phyloP scores from a whole-genome alignment of 805 yeast genomes.

The Yarrowia divulgata region DNA sequence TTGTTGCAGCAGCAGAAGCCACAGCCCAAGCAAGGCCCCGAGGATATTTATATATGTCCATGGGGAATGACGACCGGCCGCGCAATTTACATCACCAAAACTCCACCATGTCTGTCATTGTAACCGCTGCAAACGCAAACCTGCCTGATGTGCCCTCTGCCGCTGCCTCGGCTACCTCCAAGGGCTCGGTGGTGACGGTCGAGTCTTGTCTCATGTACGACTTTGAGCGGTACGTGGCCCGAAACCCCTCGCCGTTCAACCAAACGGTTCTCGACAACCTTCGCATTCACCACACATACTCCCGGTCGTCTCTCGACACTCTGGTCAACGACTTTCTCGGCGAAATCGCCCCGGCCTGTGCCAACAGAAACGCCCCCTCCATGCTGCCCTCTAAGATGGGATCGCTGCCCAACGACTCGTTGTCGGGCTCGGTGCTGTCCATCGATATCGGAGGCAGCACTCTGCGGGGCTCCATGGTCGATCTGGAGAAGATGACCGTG shows the following conservation, averaged over 20 bases:
- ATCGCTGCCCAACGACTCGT: conserved; percentile 77
- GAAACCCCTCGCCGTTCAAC: conserved; percentile 40
- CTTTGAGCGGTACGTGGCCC: conserved; percentile 23
- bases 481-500: conserved; percentile 60
- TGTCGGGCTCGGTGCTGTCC: conserved; percentile 75
- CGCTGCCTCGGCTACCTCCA: background rate
- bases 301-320: conserved; percentile 16
- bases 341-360: conserved; percentile 18
- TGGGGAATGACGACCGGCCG: background rate
- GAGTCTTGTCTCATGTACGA: conserved; percentile 8
- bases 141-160: background rate
- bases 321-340: conserved; percentile 11
- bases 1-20: background rate
- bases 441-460: conserved; percentile 94
- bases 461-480: conserved; percentile 85
- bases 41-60: conserved; percentile 13
- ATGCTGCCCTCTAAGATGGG: conserved; percentile 90
- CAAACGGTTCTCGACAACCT: conserved; percentile 40
- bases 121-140: conserved; percentile 8
- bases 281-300: conserved; percentile 30
- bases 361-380: conserved; percentile 28
- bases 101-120: conserved; percentile 9
- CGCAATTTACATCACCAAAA: background rate
- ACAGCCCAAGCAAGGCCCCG: background rate
- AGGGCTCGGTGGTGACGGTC: background rate